A percentile compares a stretch with the other conserved stretches of the same genome.
Evolutionary conservation across 2,329 filamentous ascomycete genomes (phyloP).

Genomic region (Trichophyton schoenleinii): DNA sequence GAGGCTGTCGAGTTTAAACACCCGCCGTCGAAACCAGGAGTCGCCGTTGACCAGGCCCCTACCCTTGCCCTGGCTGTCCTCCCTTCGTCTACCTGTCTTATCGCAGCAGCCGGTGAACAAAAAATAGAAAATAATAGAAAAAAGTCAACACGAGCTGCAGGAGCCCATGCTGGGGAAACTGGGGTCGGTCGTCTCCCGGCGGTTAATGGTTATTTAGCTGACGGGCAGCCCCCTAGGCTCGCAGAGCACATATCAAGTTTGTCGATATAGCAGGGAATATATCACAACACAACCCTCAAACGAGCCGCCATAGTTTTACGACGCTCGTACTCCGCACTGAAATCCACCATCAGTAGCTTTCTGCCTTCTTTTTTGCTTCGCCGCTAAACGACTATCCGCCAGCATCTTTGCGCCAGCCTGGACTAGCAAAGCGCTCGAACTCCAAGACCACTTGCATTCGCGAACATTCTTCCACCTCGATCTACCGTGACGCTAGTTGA

Average conservation of each 20-base stretch:
- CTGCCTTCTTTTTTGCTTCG: not conserved
- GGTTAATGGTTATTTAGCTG: not conserved
- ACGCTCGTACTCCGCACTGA: no score
- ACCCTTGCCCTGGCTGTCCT: not conserved
- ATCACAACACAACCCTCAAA: not conserved
- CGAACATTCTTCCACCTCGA: not conserved
- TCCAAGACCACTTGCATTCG: not conserved
- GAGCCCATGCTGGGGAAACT: conserved; percentile 1
- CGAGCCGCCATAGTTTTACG: not conserved
- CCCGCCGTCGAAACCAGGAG: not conserved
- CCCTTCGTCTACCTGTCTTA: not conserved
- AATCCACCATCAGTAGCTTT: not conserved
- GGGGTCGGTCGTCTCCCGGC: conserved; percentile 1
- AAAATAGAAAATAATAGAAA: not conserved
- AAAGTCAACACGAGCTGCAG: not conserved
- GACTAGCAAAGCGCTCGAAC: not conserved
- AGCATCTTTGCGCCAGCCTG: not conserved
- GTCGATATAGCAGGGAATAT: not conserved
- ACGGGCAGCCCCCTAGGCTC: not conserved
- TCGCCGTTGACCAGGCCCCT: not conserved
- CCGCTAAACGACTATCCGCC: not conserved
- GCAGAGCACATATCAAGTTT: not conserved
- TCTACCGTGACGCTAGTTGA: not conserved
- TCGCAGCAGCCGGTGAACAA: no score
- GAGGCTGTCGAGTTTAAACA: not conserved